Base-by-base conservation (phyloP, 495 filamentous ascomycete species). In the Monascus purpureus region DNA sequence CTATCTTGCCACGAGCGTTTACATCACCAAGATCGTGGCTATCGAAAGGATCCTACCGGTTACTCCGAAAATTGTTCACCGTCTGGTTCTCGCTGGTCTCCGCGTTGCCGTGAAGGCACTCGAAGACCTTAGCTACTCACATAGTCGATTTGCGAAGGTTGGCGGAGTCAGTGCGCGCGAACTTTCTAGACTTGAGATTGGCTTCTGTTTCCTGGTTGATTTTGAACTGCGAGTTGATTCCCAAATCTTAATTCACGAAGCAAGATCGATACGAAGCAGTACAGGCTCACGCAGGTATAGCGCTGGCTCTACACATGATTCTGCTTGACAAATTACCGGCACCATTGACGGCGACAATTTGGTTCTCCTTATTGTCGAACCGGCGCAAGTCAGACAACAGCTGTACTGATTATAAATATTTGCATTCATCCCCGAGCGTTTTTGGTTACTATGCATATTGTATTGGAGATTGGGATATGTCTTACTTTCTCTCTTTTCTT, bases 21-120 rank as follows among this genome's bases (percentile, higher is more conserved):
- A 96, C 51, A 85, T 94, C 32, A 77, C 84, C 44, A 69, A 73
- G 30, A 69, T 96, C 25, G 77, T 75, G 1, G 67, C 86, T 7
- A 58, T 75, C 20, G 84, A 95, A 41, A 68, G 69, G 31, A 65
- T 75, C 9, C 72, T 90, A 11, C 68, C 72, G 2, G 72, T 94
- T 13, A 92, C 83, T 5, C 67, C 68, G 34, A 70, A 80, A 24
- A 97, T 93, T 30, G 76, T 81, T 33, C 90, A 97, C 50, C 78
- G 90, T 13, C 61, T 97, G 15, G 61, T 94, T 12, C 70, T 97
- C 6, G 88, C 83, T 0, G 81, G 78, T 3, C 59, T 96, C 17
- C 62, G 82, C 28, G 80, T 94, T 7, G 84, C 90, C 3, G 87
- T 84, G 69, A 97, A 96, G 57, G 82, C 86, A 1, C 49, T 92